Evolutionary conservation across 2,329 filamentous ascomycete species (phyloP).

Genomic region (Fusarium protoensiforme): DNA sequence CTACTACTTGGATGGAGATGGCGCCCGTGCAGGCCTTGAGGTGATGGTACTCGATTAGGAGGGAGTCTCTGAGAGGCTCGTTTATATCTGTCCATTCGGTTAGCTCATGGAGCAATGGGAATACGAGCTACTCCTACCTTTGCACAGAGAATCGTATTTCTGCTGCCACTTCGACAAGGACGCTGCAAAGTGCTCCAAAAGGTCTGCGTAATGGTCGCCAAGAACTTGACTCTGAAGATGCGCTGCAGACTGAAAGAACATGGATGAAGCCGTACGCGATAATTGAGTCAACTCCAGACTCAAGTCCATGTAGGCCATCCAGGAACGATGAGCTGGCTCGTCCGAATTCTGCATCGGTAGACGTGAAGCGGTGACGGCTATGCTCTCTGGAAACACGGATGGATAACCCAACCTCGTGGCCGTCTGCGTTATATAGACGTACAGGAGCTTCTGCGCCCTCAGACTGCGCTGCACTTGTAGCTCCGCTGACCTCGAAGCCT

Average conservation of each 20-base stretch:
- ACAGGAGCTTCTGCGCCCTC: constrained; percentile 30
- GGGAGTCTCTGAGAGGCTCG: constrained; percentile 9
- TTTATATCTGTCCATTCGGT: not conserved
- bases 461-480: not conserved
- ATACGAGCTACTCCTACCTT: not conserved
- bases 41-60: constrained; percentile 34
- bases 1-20: constrained; percentile 36
- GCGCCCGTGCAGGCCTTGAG: constrained; percentile 34
- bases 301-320: constrained; percentile 30
- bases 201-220: constrained; percentile 28
- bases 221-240: constrained; percentile 31
- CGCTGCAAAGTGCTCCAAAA: constrained; percentile 26
- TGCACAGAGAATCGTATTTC: constrained; percentile 3
- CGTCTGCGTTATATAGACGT: constrained; percentile 34
- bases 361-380: constrained; percentile 8
- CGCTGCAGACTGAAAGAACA: constrained; percentile 35
- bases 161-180: constrained; percentile 30
- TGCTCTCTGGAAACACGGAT: constrained; percentile 16
- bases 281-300: constrained; percentile 30
- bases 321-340: constrained; percentile 1
- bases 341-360: not conserved
- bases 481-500: not conserved
- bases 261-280: constrained; percentile 26
- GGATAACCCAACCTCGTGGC: constrained; percentile 13
- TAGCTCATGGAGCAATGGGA: not conserved